Evolutionary conservation across 768 basidiomycete genomes (phyloP).

Genomic region (Rhizopogon vesiculosus): DNA sequence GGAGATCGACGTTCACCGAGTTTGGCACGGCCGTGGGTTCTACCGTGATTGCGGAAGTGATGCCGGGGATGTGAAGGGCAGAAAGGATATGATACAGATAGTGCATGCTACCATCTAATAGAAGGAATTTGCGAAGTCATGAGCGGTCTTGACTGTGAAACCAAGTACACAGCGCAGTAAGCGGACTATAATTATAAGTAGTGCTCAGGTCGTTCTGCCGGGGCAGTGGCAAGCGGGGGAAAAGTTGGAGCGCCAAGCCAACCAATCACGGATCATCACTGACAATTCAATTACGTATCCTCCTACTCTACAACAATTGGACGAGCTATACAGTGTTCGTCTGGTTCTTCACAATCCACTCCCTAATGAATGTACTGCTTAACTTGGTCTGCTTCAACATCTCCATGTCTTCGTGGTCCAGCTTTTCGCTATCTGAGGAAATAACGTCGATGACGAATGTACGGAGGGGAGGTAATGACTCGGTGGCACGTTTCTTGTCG

Average conservation of each 20-base stretch:
- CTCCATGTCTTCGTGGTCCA: conserved; percentile 64
- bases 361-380: conserved; percentile 90
- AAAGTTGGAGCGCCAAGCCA: too few relatives aligned
- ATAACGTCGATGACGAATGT: conserved; percentile 89
- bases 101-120: background rate
- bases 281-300: too few relatives aligned
- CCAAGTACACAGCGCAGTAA: too few relatives aligned
- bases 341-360: conserved; percentile 64
- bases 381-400: conserved; percentile 78
- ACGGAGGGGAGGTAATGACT: conserved; percentile 53
- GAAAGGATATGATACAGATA: background rate
- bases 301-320: background rate
- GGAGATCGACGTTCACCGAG: background rate
- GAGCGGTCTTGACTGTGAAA: background rate
- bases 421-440: conserved; percentile 52
- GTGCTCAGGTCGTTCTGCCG: too few relatives aligned
- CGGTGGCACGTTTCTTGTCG: conserved; percentile 51
- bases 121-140: background rate
- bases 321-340: background rate
- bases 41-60: background rate
- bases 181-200: too few relatives aligned
- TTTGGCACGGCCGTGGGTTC: background rate
- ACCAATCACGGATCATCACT: too few relatives aligned
- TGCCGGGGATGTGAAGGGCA: background rate
- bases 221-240: too few relatives aligned